Percentiles rank a stretch among this genome's conserved stretches.
phyloP scores from a whole-genome alignment of 2,329 filamentous ascomycete genomes.

The Davidsoniella australis region DNA sequence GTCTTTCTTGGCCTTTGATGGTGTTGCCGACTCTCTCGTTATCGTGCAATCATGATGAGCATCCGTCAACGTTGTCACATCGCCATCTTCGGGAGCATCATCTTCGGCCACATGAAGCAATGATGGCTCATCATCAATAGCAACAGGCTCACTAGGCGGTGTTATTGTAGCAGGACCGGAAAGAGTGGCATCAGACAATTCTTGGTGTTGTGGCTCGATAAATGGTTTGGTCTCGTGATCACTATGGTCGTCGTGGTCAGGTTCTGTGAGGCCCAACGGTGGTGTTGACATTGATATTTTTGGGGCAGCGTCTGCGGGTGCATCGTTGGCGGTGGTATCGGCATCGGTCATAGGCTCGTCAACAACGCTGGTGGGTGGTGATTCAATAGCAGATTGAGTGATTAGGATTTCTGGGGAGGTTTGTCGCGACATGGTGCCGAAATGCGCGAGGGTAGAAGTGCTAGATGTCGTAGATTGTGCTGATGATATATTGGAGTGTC shows the following conservation, averaged over 20 bases:
- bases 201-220: background rate
- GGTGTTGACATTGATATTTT: background rate
- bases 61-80: slow-evolving; percentile 38
- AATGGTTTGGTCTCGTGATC: background rate
- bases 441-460: too few species aligned
- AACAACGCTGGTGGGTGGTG: slow-evolving; percentile 9
- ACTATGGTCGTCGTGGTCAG: background rate
- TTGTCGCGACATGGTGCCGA: too few species aligned
- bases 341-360: slow-evolving; percentile 1
- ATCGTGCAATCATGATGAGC: slow-evolving; percentile 34
- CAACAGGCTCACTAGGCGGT: slow-evolving; percentile 9
- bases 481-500: too few species aligned
- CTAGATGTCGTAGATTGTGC: too few species aligned
- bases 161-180: slow-evolving; percentile 4
- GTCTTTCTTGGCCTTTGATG: slow-evolving; percentile 10
- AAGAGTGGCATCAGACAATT: background rate
- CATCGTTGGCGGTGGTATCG: background rate
- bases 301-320: background rate
- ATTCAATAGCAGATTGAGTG: slow-evolving; percentile 4
- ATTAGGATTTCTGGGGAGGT: too few species aligned
- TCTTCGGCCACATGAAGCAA: slow-evolving; percentile 33
- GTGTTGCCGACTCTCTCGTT: slow-evolving; percentile 20
- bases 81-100: slow-evolving; percentile 25
- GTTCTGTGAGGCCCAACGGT: background rate
- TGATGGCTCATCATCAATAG: slow-evolving; percentile 8